Percentiles rank a stretch among this genome's conserved stretches.
phyloP scores from a whole-genome alignment of 1,284 basidiomycete genomes.

The Puccinia coronata region DNA sequence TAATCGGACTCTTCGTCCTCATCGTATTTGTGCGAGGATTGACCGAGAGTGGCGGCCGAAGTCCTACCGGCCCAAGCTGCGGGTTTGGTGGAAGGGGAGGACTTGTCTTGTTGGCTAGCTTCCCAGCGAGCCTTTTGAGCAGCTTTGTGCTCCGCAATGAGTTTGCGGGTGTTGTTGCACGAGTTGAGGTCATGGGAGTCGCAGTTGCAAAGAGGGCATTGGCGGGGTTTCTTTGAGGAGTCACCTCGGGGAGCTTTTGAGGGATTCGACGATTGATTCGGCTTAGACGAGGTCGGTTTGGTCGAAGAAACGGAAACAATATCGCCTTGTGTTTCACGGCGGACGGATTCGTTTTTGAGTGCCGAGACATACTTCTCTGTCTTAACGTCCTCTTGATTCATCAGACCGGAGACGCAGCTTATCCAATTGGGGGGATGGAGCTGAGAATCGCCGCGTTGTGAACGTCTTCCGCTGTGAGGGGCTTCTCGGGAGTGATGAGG shows the following conservation, averaged over 20 bases:
- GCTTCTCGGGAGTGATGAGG: neutral
- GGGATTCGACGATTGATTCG: neutral
- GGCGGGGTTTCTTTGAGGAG: too few relatives aligned
- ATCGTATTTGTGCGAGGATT: neutral
- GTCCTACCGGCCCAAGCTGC: too few relatives aligned
- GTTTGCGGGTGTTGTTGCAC: too few relatives aligned
- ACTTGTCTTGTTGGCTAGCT: neutral
- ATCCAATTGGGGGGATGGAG: neutral
- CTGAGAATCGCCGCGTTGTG: neutral
- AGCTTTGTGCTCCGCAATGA: too few relatives aligned
- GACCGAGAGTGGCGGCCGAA: too few relatives aligned
- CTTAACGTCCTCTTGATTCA: neutral
- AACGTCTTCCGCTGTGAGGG: neutral
- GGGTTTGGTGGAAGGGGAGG: neutral
- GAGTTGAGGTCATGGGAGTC: too few relatives aligned
- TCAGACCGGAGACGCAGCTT: neutral
- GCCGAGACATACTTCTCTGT: neutral
- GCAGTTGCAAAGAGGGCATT: too few relatives aligned
- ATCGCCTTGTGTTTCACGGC: too few relatives aligned
- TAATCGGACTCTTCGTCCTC: neutral
- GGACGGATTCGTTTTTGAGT: neutral
- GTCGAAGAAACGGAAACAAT: too few relatives aligned
- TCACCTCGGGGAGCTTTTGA: neutral
- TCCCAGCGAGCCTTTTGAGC: neutral
- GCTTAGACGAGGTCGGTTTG: neutral